Evolutionary conservation across 1,284 basidiomycete species (phyloP).

Genomic region (Meripilus lineatus): DNA sequence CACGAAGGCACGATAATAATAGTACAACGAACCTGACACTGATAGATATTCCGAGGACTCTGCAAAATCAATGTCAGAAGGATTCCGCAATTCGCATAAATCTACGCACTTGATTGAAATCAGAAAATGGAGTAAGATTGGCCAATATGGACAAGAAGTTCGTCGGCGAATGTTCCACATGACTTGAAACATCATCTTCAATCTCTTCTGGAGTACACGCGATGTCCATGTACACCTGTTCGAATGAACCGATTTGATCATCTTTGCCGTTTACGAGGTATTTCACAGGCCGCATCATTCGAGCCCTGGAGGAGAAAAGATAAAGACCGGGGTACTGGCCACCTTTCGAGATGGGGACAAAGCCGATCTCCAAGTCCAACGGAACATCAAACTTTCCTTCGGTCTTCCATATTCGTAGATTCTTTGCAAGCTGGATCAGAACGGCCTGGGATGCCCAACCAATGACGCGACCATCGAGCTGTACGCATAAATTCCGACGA

Average conservation of each 20-base stretch:
- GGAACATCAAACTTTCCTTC: constrained; percentile 82
- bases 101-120: constrained; percentile 85
- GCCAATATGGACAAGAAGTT: constrained; percentile 90
- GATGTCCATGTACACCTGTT: constrained; percentile 99
- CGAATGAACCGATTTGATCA: constrained; percentile 94
- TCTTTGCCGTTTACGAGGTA: constrained; percentile 82
- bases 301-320: constrained; percentile 82
- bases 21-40: constrained; percentile 62
- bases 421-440: constrained; percentile 77
- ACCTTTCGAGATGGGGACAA: constrained; percentile 85
- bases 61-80: constrained; percentile 23
- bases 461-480: constrained; percentile 92
- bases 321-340: constrained; percentile 98
- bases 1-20: not conserved
- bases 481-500: constrained; percentile 79
- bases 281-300: constrained; percentile 99
- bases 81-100: not conserved
- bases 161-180: constrained; percentile 93
- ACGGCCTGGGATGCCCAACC: constrained; percentile 88
- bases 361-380: constrained; percentile 93
- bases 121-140: constrained; percentile 83
- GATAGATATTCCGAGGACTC: constrained; percentile 85
- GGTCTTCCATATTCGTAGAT: constrained; percentile 94
- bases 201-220: constrained; percentile 91
- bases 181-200: constrained; percentile 76